Evolutionary conservation across 192 early-diverging fungal genomes (phyloP), one percentile per base, ranked within the genome.

Genomic region (Coemansia sp.): DNA sequence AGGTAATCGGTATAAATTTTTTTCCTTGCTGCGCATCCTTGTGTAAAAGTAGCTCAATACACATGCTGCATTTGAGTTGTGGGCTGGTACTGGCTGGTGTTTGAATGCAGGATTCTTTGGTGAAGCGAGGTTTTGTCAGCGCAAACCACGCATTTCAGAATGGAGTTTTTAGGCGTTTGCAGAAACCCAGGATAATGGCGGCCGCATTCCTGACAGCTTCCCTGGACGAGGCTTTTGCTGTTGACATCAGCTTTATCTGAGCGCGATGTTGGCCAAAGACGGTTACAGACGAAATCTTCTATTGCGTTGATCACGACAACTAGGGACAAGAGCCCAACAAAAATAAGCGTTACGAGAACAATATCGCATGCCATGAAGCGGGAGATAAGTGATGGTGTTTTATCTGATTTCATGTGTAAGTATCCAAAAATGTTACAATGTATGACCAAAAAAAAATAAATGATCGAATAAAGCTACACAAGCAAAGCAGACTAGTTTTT

Each of bases 311-410:
- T 7, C 7, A 48, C 5, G 12, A 38, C 58, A 22, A 60, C 36
- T 1, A 60, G 45, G 7, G 38, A 25, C 7, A 60, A 7, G 22
- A 60, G 22, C 1, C 58, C 17, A 5, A 60, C 17, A 33, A 31
- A 42, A n/a, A 60, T 60, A 31, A 60, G 20, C 11, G 33, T 10
- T 25, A 60, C 38, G 12, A 60, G 16, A 25, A 18, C 58, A 12
- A 60, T 45, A 3, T 60, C 58, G 20, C 20, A 25, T 2, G 38
- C 38, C 36, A 60, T 38, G 40, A 20, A 45, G 58, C 58, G 58
- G 2, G 58, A 60, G 10, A 45, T 11, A 4, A 60, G 4, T 7
- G n/a, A 45, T 3, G 36, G 40, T 12, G 58, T 14, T 34, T 22
- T 54, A 29, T 25, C 5, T 5, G 28, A 54, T 22, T 22, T 30